Percentiles rank a stretch among this genome's conserved stretches.
Conservation (phyloP, 768 basidiomycete species). For the Leccinum incarnatum region DNA sequence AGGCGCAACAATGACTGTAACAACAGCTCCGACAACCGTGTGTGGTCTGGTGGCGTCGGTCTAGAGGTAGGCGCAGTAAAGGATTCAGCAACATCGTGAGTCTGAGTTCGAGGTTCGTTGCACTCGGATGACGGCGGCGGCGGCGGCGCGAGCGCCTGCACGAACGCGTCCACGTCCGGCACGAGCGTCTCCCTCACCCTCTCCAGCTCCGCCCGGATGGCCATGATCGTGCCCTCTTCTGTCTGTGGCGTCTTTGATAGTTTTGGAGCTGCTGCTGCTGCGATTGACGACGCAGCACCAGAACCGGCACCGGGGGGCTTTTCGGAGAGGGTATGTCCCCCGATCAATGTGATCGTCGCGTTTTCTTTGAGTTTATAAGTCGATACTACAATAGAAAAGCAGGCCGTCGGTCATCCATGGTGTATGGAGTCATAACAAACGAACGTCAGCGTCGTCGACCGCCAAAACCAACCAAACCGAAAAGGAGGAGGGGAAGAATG, state of each 20-base stretch:
- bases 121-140: background rate
- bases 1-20: slow-evolving; percentile 85
- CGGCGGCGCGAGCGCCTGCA: slow-evolving; percentile 30
- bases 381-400: slow-evolving; percentile 47
- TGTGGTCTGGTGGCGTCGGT: slow-evolving; percentile 38
- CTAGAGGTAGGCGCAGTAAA: background rate
- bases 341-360: slow-evolving; percentile 70
- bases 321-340: slow-evolving; percentile 33
- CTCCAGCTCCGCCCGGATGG: slow-evolving; percentile 41
- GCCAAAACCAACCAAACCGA: background rate
- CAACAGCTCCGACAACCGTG: slow-evolving; percentile 73
- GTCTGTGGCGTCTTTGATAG: slow-evolving; percentile 29
- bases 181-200: slow-evolving; percentile 51
- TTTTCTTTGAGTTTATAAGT: slow-evolving; percentile 70
- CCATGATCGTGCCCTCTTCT: slow-evolving; percentile 35
- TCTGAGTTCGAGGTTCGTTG: background rate
- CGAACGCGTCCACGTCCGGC: slow-evolving; percentile 57
- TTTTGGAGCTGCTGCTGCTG: background rate
- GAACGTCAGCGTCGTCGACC: background rate
- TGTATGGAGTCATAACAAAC: background rate
- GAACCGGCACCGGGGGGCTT: background rate
- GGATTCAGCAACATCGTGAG: background rate
- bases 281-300: background rate
- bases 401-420: background rate
- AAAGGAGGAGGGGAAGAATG: background rate